Percentiles rank a stretch among this genome's conserved stretches.
Evolutionary conservation across 352 stramenopile species (phyloP).

Genomic region (Globisporangium radiosum): DNA sequence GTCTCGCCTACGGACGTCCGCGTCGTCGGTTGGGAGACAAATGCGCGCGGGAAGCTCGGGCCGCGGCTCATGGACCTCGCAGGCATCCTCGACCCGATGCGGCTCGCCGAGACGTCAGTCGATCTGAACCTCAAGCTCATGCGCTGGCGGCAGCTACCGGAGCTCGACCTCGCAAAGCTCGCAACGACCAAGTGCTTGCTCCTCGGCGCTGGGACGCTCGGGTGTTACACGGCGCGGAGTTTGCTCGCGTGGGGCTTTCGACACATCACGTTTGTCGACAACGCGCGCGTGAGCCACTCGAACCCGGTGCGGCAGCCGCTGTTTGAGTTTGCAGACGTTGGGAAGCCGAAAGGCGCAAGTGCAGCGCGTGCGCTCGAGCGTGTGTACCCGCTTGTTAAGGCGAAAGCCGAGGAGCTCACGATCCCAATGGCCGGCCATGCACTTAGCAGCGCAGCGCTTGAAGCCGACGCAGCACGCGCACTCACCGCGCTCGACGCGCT

Average conservation of each 20-base stretch:
- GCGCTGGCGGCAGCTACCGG: constrained; percentile 96
- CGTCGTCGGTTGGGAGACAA: constrained; percentile 70
- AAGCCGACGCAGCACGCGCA: constrained; percentile 56
- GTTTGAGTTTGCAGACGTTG: constrained; percentile 94
- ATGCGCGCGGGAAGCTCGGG: constrained; percentile 62
- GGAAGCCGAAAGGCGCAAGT: constrained; percentile 91
- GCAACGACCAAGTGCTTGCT: constrained; percentile 92
- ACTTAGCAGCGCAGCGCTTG: constrained; percentile 48
- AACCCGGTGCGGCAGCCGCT: constrained; percentile 98
- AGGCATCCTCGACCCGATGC: constrained; percentile 68
- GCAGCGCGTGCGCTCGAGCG: constrained; percentile 89
- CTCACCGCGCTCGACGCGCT: constrained; percentile 85
- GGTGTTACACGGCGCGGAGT: constrained; percentile 93
- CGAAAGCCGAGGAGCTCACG: constrained; percentile 83
- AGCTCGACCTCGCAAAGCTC: constrained; percentile 90
- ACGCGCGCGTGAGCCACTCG: constrained; percentile 95
- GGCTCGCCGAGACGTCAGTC: constrained; percentile 93
- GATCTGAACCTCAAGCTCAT: constrained; percentile 99
- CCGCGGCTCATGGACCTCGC: constrained; percentile 73
- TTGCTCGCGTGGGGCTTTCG: constrained; percentile 97
- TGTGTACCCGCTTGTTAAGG: constrained; percentile 92
- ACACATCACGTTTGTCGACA: constrained; percentile 97
- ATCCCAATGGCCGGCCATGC: constrained; percentile 99
- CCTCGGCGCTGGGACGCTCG: constrained; percentile 94
- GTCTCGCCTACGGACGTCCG: constrained; percentile 24